Conservation (phyloP, 1,284 basidiomycete genomes). For the Dichomitus squalens region DNA sequence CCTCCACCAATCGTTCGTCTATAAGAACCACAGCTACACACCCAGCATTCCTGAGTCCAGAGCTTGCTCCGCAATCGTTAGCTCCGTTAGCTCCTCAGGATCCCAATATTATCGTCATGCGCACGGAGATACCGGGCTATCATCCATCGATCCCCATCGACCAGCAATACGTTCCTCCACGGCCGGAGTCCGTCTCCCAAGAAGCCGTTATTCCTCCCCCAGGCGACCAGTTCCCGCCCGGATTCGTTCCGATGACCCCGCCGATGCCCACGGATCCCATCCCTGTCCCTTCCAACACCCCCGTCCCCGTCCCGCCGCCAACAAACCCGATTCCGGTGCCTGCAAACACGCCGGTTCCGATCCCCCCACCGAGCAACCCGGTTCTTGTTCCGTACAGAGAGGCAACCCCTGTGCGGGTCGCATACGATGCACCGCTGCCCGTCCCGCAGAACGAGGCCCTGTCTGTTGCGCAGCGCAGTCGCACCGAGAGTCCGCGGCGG, state of each 20-base stretch:
- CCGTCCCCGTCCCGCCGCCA: slow-evolving; percentile 8
- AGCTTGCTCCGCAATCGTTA: slow-evolving; percentile 6
- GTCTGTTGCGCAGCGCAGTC: slow-evolving; percentile 11
- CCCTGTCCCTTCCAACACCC: slow-evolving; percentile 4
- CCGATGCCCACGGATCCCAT: neutral
- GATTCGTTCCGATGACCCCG: slow-evolving; percentile 22
- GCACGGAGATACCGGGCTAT: slow-evolving; percentile 17
- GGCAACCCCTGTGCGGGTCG: slow-evolving; percentile 3
- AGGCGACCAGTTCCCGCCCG: slow-evolving; percentile 18
- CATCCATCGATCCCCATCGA: slow-evolving; percentile 5
- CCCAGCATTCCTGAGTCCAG: slow-evolving; percentile 26
- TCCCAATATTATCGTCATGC: slow-evolving; percentile 18
- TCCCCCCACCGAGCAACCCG: slow-evolving; percentile 9
- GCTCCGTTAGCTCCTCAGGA: slow-evolving; percentile 16
- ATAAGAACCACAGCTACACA: slow-evolving; percentile 13
- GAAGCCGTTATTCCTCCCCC: slow-evolving; percentile 12
- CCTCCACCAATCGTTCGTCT: slow-evolving; percentile 17
- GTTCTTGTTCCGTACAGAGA: slow-evolving; percentile 8
- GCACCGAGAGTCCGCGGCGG: slow-evolving; percentile 6
- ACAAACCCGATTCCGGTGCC: slow-evolving; percentile 9
- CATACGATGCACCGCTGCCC: slow-evolving; percentile 5
- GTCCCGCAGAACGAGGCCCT: slow-evolving; percentile 3
- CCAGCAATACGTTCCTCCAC: slow-evolving; percentile 14
- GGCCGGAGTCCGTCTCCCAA: slow-evolving; percentile 6
- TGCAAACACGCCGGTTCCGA: neutral